Conservation (phyloP, 1,284 basidiomycete genomes). For the Vanrija sp. region DNA sequence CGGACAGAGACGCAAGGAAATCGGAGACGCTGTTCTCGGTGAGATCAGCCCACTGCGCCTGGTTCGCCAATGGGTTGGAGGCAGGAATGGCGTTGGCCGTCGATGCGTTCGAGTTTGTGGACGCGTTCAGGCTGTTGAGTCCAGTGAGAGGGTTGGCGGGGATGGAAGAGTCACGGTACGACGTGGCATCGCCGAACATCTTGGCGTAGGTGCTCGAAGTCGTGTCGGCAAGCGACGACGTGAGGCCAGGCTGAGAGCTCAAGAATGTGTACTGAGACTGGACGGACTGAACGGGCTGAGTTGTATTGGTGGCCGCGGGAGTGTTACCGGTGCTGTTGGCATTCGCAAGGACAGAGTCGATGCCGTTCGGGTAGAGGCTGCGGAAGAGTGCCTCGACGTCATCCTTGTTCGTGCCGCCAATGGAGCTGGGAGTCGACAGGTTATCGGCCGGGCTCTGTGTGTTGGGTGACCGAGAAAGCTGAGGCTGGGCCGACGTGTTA, state of each 20-base stretch:
- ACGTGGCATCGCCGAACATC: constrained; percentile 17
- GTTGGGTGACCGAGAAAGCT: background rate
- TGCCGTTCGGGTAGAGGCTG: constrained; percentile 38
- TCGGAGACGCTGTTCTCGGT: constrained; percentile 36
- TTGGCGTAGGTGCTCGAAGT: constrained; percentile 18
- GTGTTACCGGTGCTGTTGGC: no score
- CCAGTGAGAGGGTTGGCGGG: background rate
- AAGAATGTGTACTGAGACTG: constrained; percentile 30
- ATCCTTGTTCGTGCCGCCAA: constrained; percentile 14
- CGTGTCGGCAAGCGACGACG: constrained; percentile 33
- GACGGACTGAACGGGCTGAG: constrained; percentile 3
- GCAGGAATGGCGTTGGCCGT: no score
- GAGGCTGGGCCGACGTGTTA: constrained; percentile 11
- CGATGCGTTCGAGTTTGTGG: background rate
- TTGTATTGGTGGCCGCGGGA: background rate
- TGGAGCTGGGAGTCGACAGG: constrained; percentile 12
- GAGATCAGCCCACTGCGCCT: constrained; percentile 24
- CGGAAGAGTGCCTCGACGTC: constrained; percentile 45
- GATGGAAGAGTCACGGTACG: constrained; percentile 16
- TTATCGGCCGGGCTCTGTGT: constrained; percentile 4
- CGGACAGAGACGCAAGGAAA: constrained; percentile 39
- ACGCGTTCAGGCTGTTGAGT: background rate
- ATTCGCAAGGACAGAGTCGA: constrained; percentile 1
- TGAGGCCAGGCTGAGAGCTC: constrained; percentile 28
- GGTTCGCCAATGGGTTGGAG: constrained; percentile 2